Percentiles rank a stretch among this genome's conserved stretches.
Evolutionary conservation across 2,329 filamentous ascomycete genomes (phyloP).

Genomic region (Alternaria viburni): DNA sequence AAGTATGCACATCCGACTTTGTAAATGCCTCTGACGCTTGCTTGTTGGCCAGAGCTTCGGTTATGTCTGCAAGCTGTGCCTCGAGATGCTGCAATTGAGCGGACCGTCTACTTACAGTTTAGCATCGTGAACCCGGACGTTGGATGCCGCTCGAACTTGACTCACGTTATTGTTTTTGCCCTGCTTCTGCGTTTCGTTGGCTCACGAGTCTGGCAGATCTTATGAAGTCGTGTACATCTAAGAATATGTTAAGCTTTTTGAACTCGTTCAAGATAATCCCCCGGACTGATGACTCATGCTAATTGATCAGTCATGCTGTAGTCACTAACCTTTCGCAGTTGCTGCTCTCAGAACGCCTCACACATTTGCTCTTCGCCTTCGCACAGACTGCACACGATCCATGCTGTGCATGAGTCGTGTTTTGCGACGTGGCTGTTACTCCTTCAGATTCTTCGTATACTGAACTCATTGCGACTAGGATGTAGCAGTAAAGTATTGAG

Average conservation of each 20-base stretch:
- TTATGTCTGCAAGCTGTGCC: background rate
- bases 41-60: background rate
- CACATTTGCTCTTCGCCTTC: background rate
- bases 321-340: background rate
- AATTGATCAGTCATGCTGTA: background rate
- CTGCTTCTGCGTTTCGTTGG: background rate
- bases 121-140: fast-evolving
- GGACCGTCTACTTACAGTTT: background rate
- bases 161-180: background rate
- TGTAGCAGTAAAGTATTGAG: background rate
- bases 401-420: background rate
- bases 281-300: too few relatives aligned
- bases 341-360: background rate
- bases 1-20: background rate
- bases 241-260: background rate
- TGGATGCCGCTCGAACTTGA: background rate
- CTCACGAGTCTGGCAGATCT: background rate
- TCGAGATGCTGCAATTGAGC: background rate
- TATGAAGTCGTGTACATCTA: background rate
- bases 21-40: background rate
- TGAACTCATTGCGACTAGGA: background rate
- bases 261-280: background rate
- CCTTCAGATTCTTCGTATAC: background rate
- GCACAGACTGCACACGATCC: background rate
- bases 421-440: background rate